Base-by-base conservation (phyloP, 2,329 filamentous ascomycete species). In the Pseudocercospora eumusae region DNA sequence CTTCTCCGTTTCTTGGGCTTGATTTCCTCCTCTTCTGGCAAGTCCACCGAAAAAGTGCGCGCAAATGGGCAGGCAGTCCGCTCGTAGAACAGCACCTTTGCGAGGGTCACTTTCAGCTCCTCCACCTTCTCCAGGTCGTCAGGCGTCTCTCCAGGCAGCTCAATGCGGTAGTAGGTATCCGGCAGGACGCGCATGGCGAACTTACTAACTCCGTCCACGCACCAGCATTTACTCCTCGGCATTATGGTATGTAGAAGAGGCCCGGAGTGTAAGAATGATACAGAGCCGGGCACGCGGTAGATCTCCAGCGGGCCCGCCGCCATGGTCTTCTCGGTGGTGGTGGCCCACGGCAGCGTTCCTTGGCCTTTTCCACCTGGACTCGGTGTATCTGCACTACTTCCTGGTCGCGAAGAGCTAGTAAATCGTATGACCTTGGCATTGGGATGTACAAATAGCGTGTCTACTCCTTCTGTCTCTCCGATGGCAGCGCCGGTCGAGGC, bases 201-300 rank as follows among this genome's bases (percentile, higher is more conserved):
- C 69, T 88, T 92, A 44, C 89, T 89, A 60, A 88, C 84, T 61
- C 91, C 89, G 74, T 96, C 91, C 31, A 97, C 89, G 74, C 90
- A 96, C 93, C 93, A 97, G 73, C 90, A 96, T 76, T 96, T 92
- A 62, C 92, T 96, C 75, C 91, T 91, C 23, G 91, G 91, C 57
- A 97, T 79, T 65, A 97, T 95, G 10, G 93, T 90, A 70, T 95
- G 91, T 18, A 96, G 83, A 15, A 93, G 88, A 59, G 86, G 87
- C 63, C 91, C 91, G 66, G 92, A 96, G 75, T 90, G 93, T 9
- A 97, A 82, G 71, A 96, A 97, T 11, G 91, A 90, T 15, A 95
- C 91, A 9, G 91, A 91, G 20, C 91, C 90, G 7, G 90, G 90
- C 33, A 95, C 89, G 70, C 90, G 88, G 74, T 97, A 96, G 66